Percentiles rank a stretch among this genome's conserved stretches.
phyloP scores from a whole-genome alignment of 495 filamentous ascomycete genomes.

The Penicillium parvum region DNA sequence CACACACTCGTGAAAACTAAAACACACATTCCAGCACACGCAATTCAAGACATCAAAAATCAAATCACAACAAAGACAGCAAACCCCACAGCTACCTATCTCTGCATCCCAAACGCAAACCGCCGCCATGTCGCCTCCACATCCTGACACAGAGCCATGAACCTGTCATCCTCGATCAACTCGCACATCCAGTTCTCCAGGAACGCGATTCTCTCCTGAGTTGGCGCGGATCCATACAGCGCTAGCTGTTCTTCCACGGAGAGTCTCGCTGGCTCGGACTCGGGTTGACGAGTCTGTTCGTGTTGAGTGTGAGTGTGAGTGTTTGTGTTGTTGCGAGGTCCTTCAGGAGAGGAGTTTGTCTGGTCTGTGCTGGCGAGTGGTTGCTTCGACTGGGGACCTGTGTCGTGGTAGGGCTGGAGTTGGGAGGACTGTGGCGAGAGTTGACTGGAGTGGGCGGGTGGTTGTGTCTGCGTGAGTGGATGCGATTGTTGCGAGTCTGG shows the following conservation, averaged over 20 bases:
- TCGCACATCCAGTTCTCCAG: constrained; percentile 44
- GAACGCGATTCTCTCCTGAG: constrained; percentile 29
- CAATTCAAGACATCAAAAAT: too few relatives aligned
- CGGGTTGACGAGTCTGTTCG: too few relatives aligned
- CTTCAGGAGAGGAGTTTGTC: too few relatives aligned
- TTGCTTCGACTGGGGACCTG: background rate
- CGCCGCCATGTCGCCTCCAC: constrained; percentile 43
- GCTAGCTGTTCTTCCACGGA: constrained; percentile 29
- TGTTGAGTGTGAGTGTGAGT: constrained; percentile 1
- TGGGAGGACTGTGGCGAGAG: background rate
- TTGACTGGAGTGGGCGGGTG: background rate
- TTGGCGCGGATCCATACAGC: constrained; percentile 28
- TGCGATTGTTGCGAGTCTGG: constrained; percentile 11
- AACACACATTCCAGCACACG: too few relatives aligned
- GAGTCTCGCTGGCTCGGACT: too few relatives aligned
- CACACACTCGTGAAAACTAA: too few relatives aligned
- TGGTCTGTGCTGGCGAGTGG: too few relatives aligned
- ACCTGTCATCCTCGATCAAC: constrained; percentile 41
- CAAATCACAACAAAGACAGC: background rate
- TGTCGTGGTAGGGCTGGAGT: background rate
- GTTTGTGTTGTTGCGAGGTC: background rate
- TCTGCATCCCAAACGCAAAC: constrained; percentile 34
- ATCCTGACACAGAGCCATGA: constrained; percentile 40
- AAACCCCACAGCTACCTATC: background rate
- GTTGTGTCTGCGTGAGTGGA: constrained; percentile 5